Base-by-base conservation (phyloP, 306 rosid genomes). In the Ormosia emarginata region DNA sequence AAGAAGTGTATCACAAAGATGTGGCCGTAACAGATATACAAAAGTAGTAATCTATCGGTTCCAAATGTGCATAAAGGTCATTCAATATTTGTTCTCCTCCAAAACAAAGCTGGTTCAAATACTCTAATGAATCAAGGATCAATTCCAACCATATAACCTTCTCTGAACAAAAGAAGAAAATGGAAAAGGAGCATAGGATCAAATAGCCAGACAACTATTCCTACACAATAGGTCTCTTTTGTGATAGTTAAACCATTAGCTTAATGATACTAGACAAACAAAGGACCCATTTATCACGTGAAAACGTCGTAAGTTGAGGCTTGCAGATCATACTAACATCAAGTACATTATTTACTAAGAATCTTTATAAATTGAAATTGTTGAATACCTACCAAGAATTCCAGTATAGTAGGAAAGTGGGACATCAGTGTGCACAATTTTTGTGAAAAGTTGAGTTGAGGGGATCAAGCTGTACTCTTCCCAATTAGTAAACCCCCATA, bases 401-500 rank as follows among this genome's bases (percentile, higher is more conserved):
- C 84, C 84, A 1, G 84, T 80, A 71, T 80, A 80, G 72, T 80
- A 80, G 4, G 84, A 80, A 80, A 88, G 87, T 1, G 91, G 89
- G 4, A 80, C 80, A 75, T 80, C 80, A 5, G 82, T 77, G 9
- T 85, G 80, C 32, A 67, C 50, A 41, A 88, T 82, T 74, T 80
- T 24, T 24, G 24, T 82, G 81, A 76, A 71, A 6, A 55, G 13
- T 11, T 57, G 40, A 8, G 69, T n/a, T 30, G 77, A 6, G 13
- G 79, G 59, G 44, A 88, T 71, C 13, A 83, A 47, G 33, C 84
- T 83, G 33, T 83, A 88, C 12, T 83, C 91, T 58, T 88, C 88
- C 86, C 89, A 88, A 4, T 52, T 67, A 7, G 86, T 78, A 3
- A 34, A 0, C 11, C 91, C 89, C 91, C 89, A 88, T 32, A 88